Evolutionary conservation across 371 early-diverging fungal genomes (phyloP), one percentile per base, ranked within the genome.

Genomic region (Globomyces sp.): DNA sequence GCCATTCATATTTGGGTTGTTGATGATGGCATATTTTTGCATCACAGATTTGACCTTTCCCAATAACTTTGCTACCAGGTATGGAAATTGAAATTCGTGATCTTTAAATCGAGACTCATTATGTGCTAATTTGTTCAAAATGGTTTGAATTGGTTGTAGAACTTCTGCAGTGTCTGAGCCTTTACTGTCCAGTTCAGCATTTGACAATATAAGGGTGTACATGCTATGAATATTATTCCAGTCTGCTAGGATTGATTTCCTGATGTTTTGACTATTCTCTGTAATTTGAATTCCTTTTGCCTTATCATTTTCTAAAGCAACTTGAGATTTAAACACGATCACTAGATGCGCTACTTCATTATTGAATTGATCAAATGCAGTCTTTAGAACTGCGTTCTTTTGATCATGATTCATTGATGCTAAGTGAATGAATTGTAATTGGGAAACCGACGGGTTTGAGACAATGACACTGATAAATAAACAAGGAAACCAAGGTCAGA

Each of bases 81-180:
- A 60, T 46, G 61, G 61, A 4, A 60, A 60, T 13, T 60, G 61
- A 37, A 60, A 60, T 49, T 60, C 61, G 45, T 60, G 41, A 36
- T 46, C 44, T 60, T 60, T 60, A 44, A 60, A 60, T 60, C 34
- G 37, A 6, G 50, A 36, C 36, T 63, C 63, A 37, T 49, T 41
- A 3, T 42, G 46, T 13, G 13, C 13, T 13, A 41, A 36, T 37
- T 63, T 63, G 13, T 13, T 49, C 50, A 63, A 24, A 24, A 63
- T 46, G 8, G 46, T 48, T 50, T 41, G 49, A 4, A 63, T 37
- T 49, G 63, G 39, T 37, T 42, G 36, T 11, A 48, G 63, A 1
- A 50, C 24, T 44, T 48, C 61, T 5, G 36, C 46, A 10, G 39
- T 40, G 34, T 49, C 61, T 10, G 41, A 37, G 37, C 41, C 43